Evolutionary conservation across 2,329 filamentous ascomycete species (phyloP), one percentile per base, ranked within the genome.

Genomic region (Fusarium sp.): DNA sequence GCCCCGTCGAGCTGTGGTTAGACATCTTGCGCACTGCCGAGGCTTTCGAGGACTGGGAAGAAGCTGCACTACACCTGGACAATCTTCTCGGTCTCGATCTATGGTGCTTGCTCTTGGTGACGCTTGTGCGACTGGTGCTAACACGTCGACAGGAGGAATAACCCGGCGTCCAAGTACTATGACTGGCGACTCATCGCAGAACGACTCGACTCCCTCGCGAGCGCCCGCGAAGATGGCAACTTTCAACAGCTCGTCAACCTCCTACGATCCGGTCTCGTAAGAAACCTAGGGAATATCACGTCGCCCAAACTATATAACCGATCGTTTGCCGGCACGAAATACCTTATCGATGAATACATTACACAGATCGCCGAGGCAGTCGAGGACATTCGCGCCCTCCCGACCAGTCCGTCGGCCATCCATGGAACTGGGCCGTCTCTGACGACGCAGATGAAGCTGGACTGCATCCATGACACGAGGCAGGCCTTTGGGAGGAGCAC

Each of bases 201-300:
- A 80, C 91, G 95, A 23, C 87, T 96, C 52, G 89, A 92, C 77
- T 92, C 91, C 45, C 89, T 97, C 67, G 89, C 92, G 71, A 87
- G 88, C 58, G 92, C 93, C 7, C 89, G 92, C 35, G 91, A 94
- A 77, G 88, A 91, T 52, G 90, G 91, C 73, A 93, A 97, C 81
- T 88, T 95, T 50, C 87, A 94, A 66, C 89, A 90, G 18, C 86
- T 98, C 9, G 91, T 95, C 69, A 95, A 95, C 79, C 88, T 97
- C 20, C 87, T 98, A 43, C 92, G 95, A 30, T 95, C 94, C 16
- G 95, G 91, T 4, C 87, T 93, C 20, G 89, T 97, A 34, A 91
- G 95, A 39, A 98, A 98, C 79, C 86, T 97, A n/a, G 95, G 95
- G 67, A 97, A 97, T 81, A 97, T 98, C 77, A 94, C 94, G 1